Conservation (phyloP, 768 basidiomycete genomes). For the Solioccasus polychromus region DNA sequence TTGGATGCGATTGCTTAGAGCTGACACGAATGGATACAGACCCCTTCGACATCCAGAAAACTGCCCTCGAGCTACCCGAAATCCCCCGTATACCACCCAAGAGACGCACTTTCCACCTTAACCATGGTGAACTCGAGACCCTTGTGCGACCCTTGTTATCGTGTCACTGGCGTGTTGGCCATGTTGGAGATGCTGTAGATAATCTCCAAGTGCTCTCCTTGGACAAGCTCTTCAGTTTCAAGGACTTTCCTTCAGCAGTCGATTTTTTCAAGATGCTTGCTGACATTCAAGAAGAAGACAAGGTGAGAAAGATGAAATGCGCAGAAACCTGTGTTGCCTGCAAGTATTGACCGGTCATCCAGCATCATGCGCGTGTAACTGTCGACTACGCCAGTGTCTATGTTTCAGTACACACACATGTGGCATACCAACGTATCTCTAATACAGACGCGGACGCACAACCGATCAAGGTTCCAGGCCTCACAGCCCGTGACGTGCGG, state of each 20-base stretch:
- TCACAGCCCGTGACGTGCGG: constrained; percentile 51
- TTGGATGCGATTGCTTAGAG: not conserved
- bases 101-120: constrained; percentile 36
- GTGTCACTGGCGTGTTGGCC: constrained; percentile 27
- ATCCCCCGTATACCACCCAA: constrained; percentile 27
- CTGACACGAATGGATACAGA: not conserved
- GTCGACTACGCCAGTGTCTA: constrained; percentile 23
- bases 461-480: constrained; percentile 33
- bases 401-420: constrained; percentile 27
- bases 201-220: constrained; percentile 19
- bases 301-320: constrained; percentile 22
- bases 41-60: constrained; percentile 15
- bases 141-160: constrained; percentile 38
- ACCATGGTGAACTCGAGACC: constrained; percentile 28
- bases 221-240: constrained; percentile 30
- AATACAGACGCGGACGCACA: constrained; percentile 8
- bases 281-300: constrained; percentile 28
- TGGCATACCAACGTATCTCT: constrained; percentile 16
- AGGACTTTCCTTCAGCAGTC: constrained; percentile 20
- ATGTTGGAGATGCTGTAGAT: constrained; percentile 4
- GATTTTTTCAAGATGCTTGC: constrained; percentile 30
- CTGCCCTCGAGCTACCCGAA: constrained; percentile 17
- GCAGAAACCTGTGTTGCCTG: not conserved
- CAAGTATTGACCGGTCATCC: not conserved
- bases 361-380: constrained; percentile 33